Evolutionary conservation across 2,329 filamentous ascomycete species (phyloP).

Genomic region (Raffaelea deltoideospora): DNA sequence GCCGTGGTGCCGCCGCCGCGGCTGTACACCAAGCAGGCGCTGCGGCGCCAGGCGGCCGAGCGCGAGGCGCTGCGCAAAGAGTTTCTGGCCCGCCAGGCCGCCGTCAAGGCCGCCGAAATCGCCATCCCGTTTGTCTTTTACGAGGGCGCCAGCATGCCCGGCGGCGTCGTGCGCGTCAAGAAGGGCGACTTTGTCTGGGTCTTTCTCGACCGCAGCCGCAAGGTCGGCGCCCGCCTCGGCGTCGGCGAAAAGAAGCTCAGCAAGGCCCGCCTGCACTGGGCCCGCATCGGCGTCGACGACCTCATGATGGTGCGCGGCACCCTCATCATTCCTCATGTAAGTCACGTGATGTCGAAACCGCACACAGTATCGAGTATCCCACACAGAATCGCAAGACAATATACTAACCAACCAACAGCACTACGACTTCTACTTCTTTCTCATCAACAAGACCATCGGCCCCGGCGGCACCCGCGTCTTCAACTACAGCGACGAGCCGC

Average conservation of each 20-base stretch:
- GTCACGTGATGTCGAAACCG: constrained; percentile 18
- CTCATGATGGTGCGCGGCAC: constrained; percentile 83
- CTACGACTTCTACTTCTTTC: constrained; percentile 94
- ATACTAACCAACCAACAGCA: constrained; percentile 40
- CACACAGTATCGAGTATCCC: not conserved
- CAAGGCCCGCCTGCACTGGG: constrained; percentile 69
- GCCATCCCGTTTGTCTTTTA: constrained; percentile 93
- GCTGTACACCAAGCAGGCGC: constrained; percentile 42
- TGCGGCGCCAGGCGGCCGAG: constrained; percentile 62
- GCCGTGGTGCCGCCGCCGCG: constrained; percentile 46
- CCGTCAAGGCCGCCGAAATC: constrained; percentile 79
- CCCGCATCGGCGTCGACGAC: constrained; percentile 85
- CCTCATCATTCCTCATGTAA: constrained; percentile 85
- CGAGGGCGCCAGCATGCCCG: constrained; percentile 79
- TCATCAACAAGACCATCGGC: constrained; percentile 70
- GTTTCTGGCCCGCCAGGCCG: constrained; percentile 69
- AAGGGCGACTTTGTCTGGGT: constrained; percentile 92
- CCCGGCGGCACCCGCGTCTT: constrained; percentile 64
- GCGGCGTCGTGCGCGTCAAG: constrained; percentile 70
- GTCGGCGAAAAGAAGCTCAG: constrained; percentile 51
- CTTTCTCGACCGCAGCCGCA: constrained; percentile 80
- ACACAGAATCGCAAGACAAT: not conserved
- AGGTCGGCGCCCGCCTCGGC: constrained; percentile 71
- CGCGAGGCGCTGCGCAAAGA: constrained; percentile 62
- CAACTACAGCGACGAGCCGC: constrained; percentile 47